Evolutionary conservation across 176 grass and related monocot genomes (phyloP), one percentile per base, ranked within the genome.

Genomic region (sorghum (Sorghum bicolor)): DNA sequence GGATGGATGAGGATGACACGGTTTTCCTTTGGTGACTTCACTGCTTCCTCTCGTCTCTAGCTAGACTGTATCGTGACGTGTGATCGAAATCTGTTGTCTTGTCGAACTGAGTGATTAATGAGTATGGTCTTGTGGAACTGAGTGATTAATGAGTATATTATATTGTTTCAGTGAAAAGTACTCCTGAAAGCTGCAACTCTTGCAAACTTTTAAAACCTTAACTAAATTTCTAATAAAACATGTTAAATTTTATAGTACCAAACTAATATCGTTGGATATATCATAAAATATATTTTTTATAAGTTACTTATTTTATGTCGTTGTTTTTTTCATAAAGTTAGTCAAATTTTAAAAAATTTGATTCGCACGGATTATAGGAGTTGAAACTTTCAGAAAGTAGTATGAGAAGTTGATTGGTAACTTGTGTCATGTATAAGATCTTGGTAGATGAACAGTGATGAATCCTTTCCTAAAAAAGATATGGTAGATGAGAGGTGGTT

Each of bases 401-500:
- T 33, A 37, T 10, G 8, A 22, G 36, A 29, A 9, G 30, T 19
- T 8, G n/a, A 39, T 70, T 64, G 39, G 10, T 85, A 10, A 22
- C 58, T 14, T 41, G 76, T 43, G 1, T n/a, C 53, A 9, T 24
- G 25, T 48, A 4, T 55, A 39, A n/a, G 19, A 79, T 81, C 71
- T 29, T 64, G 74, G 83, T 57, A 69, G 69, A 61, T 63, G 20
- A 17, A 63, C 12, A 30, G 2, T 22, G 75, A 45, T 79, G 38
- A 28, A 85, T 22, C 20, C 28, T 30, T 70, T 44, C 31, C 74
- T 1, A 25, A 41, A 55, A 20, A 28, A 24, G 11, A 20, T 45
- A 37, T 64, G 55, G 84, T 6, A 72, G 84, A 26, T 64, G 52
- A 37, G 67, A 64, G 26, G 52, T 38, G 6, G 84, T 39, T 86